A percentile compares a stretch with the other conserved stretches of the same genome.
These are phyloP conservation scores for Astrephomene gubernaculifera DNA, from an alignment of 139 green algal genomes.

Conservation along the genomic window DNA sequence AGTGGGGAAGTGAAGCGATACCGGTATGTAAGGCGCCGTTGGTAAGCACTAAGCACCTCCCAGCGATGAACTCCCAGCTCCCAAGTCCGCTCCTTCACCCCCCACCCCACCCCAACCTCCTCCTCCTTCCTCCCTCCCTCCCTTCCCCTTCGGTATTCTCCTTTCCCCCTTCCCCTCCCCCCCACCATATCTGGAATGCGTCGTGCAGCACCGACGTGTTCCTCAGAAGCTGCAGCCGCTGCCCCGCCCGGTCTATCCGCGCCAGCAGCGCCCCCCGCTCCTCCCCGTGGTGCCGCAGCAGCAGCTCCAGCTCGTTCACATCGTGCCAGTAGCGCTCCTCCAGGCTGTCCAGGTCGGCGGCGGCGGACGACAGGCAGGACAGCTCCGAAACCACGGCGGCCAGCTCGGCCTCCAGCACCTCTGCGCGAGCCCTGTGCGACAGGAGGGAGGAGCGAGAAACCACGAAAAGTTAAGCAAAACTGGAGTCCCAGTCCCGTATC, in stretches of 20 bases:
- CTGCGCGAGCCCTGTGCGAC: conserved; percentile 30
- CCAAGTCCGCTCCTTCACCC: no score
- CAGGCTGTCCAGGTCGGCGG: conserved; percentile 65
- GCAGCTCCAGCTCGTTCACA: conserved; percentile 84
- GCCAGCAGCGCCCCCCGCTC: conserved; percentile 81
- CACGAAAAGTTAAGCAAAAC: no score
- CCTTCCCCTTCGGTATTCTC: no score
- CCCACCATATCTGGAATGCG: conserved; percentile 84
- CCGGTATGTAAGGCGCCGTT: no score
- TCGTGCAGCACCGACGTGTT: conserved; percentile 90
- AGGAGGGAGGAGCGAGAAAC: background rate
- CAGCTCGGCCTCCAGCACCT: conserved; percentile 61
- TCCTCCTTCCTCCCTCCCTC: no score
- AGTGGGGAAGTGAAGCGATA: no score
- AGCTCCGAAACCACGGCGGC: conserved; percentile 61
- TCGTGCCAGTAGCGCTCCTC: conserved; percentile 90
- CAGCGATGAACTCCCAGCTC: no score
- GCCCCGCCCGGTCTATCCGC: conserved; percentile 60
- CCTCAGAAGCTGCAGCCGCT: conserved; percentile 79
- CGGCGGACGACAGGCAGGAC: conserved; percentile 45
- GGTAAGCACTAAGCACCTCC: no score
- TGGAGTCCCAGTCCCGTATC: no score
- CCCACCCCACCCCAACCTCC: no score
- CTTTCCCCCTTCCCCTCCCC: no score
- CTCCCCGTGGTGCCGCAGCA: conserved; percentile 73